Base-by-base conservation (phyloP, 176 grass and related monocot genomes). In the Chloris gayana region DNA sequence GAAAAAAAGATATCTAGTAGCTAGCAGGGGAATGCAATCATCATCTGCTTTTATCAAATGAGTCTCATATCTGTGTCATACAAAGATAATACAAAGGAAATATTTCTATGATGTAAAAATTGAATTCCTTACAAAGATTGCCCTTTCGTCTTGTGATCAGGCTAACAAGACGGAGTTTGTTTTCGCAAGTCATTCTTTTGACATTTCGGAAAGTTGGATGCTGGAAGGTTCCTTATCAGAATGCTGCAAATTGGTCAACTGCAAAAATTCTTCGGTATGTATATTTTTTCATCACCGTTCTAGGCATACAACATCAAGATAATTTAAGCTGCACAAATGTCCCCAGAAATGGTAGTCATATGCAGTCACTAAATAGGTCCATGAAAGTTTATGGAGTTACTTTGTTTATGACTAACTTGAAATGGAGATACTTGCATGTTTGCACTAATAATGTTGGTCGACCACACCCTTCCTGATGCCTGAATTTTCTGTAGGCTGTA, bases 161-260 rank as follows among this genome's bases (percentile, higher is more conserved):
- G 86, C 89, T 62, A 95, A 95, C 80, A 95, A 87, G 81, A 86
- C 85, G 68, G 90, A 95, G 26, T 81, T 89, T 60, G 59, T 88
- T 47, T 98, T 98, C 81, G 68, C 86, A 45, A 98, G 70, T 73
- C 72, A 98, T 77, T 85, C 80, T 85, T 95, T 98, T 70, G 96
- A 98, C 81, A 86, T 91, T 34, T 91, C 86, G 74, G 96, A 95
- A 76, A 87, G 71, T 63, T 99, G 96, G 96, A 91, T 82, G 79
- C 90, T 99, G 22, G 90, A 95, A 79, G 92, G 92, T 39, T 80
- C 86, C 53, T 83, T 83, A 30, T 83, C 92, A 69, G 86, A 93
- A 50, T 80, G 90, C 47, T 99, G 90, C 72, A 93, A 71, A 74
- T 41, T 99, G 35, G 76, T 99, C 37, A 99, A 95, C 50, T 85